These are phyloP conservation scores for Pontederia paniculata DNA, from an alignment of 176 grass and related monocot genomes.

Conservation along the genomic window DNA sequence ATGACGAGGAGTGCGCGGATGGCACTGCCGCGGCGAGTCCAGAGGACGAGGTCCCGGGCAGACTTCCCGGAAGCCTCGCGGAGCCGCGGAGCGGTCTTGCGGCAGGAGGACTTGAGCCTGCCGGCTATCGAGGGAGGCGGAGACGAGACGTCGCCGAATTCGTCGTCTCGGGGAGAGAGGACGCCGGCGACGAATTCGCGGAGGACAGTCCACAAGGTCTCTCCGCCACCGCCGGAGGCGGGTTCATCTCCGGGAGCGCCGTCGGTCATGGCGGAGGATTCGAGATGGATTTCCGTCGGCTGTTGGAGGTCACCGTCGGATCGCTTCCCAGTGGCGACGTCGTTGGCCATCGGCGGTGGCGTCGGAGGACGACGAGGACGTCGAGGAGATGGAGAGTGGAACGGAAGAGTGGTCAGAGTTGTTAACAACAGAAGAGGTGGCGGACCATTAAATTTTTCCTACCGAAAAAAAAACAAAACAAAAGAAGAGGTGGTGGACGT, in stretches of 20 bases:
- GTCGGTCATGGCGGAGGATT: no score
- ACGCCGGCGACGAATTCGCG: constrained; percentile 29
- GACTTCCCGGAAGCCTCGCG: constrained; percentile 23
- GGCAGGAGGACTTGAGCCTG: constrained; percentile 20
- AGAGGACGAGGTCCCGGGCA: constrained; percentile 31
- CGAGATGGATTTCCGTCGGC: no score
- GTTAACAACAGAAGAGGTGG: no score
- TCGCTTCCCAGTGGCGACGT: no score
- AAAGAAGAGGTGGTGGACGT: no score
- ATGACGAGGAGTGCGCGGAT: constrained; percentile 40
- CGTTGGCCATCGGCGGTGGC: no score
- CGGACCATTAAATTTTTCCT: no score
- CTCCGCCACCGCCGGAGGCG: not conserved
- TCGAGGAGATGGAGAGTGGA: no score
- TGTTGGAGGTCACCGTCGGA: no score
- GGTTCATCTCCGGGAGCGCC: not conserved
- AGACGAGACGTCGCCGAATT: not conserved
- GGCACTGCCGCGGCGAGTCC: constrained; percentile 45
- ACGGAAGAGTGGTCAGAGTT: no score
- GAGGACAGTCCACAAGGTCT: constrained; percentile 8
- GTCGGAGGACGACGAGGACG: no score
- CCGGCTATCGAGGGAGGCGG: constrained; percentile 28
- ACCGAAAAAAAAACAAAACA: no score
- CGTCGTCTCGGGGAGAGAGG: not conserved
- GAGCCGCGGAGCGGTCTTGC: constrained; percentile 31